Conservation (phyloP, 2,329 filamentous ascomycete genomes). For the Pyrenophora graminea region DNA sequence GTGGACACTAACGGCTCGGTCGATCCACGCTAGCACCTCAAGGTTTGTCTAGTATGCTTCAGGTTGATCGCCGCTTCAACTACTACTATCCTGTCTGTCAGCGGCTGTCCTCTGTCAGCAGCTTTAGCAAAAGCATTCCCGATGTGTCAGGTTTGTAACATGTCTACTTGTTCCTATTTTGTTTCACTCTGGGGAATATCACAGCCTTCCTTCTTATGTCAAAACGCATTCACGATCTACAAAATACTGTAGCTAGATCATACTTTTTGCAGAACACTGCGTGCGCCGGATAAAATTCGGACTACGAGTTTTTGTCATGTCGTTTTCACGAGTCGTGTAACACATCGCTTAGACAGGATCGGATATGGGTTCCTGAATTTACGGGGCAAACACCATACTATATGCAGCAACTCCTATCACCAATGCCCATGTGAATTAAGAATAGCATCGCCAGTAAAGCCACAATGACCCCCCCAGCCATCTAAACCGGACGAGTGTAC, state of each 20-base stretch:
- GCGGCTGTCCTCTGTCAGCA: slow-evolving; percentile 3
- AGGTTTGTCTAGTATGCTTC: slow-evolving; percentile 7
- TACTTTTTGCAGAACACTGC: not conserved
- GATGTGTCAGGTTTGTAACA: not conserved
- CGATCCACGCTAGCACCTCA: slow-evolving; percentile 9
- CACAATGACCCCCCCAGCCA: not conserved
- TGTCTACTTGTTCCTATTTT: no score
- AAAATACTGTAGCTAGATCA: not conserved
- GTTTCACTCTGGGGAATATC: not conserved
- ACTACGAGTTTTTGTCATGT: not conserved
- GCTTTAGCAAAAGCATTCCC: not conserved
- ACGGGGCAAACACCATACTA: not conserved
- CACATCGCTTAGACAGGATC: not conserved
- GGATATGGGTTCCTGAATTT: not conserved
- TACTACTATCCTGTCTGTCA: slow-evolving; percentile 1
- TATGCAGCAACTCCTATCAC: not conserved
- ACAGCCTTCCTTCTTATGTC: not conserved
- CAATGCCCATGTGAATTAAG: not conserved
- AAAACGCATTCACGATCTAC: no score
- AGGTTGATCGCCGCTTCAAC: slow-evolving; percentile 4
- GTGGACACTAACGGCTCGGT: slow-evolving; percentile 14
- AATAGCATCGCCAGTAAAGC: not conserved
- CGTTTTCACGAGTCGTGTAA: not conserved
- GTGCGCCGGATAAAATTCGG: not conserved
- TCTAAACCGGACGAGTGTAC: not conserved